Percentiles rank a stretch among this genome's conserved stretches.
Conservation (phyloP, 169 alveolate genomes). For the Eimeria acervulina region DNA sequence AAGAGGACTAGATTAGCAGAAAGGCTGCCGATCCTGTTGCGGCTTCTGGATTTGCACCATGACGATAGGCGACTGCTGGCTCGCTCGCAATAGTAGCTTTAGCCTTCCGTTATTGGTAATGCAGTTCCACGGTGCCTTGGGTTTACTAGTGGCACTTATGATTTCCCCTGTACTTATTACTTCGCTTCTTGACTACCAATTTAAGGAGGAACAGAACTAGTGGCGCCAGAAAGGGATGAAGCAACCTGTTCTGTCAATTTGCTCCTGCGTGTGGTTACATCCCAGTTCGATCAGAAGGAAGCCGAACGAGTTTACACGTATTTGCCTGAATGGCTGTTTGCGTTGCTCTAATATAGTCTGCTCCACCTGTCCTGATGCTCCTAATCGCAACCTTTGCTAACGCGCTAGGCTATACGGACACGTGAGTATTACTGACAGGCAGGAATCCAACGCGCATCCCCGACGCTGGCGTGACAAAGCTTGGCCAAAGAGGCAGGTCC, state of each 20-base stretch:
- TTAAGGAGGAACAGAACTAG: neutral
- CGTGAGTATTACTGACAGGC: neutral
- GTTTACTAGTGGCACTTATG: neutral
- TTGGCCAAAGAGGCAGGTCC: neutral
- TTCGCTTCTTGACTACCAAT: neutral
- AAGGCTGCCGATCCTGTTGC: neutral
- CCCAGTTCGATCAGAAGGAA: neutral
- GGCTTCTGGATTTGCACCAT: neutral
- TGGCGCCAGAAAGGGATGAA: neutral
- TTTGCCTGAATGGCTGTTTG: neutral
- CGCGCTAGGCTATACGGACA: neutral
- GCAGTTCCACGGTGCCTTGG: neutral
- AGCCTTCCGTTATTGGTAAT: neutral
- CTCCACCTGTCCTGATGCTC: neutral
- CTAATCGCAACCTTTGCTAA: neutral
- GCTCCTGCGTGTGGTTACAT: neutral
- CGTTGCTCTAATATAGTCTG: neutral
- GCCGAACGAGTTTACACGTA: neutral
- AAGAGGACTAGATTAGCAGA: constrained; percentile 15
- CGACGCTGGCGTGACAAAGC: neutral
- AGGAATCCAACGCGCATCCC: neutral
- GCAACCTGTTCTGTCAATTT: constrained; percentile 1
- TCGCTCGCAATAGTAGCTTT: neutral
- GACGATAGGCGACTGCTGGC: neutral
- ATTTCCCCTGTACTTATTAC: neutral